Base-by-base conservation (phyloP, 139 green algal genomes). In the Picocystis salinarum region DNA sequence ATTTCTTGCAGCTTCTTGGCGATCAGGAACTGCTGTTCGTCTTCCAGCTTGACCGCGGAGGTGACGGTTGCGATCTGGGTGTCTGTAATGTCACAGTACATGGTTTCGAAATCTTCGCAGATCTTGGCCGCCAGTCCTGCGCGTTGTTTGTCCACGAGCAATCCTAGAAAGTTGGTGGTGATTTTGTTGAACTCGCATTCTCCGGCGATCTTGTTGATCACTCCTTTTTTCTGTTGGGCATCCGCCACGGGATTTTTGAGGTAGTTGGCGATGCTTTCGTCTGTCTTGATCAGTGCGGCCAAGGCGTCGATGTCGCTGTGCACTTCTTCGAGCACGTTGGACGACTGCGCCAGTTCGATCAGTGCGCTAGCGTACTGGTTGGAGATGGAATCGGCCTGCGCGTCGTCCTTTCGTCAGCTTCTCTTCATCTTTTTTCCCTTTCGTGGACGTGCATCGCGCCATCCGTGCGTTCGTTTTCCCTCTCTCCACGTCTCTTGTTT, bases 1-100 rank as follows among this genome's bases (percentile, higher is more conserved):
- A 97, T 72, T 67, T 92, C 79, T 74, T 92, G 79, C 47, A 99
- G 66, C 88, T 97, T 97, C 83, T 96, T 94, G 56, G 88, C 89
- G 57, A 99, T 95, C 46, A 95, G 65, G 66, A 92, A 95, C 67
- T 96, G 85, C 71, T 97, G 82, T 64, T 92, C 85, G 70, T 96
- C 82, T 67, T 95, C 85, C 39, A 99, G 77, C 77, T 92, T 83
- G 5, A 93, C 77, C 3, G 89, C 88, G 18, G 75, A 92, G 22
- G 74, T 75, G 37, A 99, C 63, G 10, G 65, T 76, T 5, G 86
- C 88, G 12, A 97, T 74, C 81, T 93, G 77, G 23, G 88, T 99
- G 56, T 95, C 85, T 9, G 88, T 99, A 23, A 92, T 51, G 27
- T 69, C 46, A 73, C 82, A 96, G 75, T 95, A 99, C 42, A 78